Evolutionary conservation across 2,329 filamentous ascomycete genomes (phyloP), one percentile per base, ranked within the genome.

Genomic region (Sporothrix globosa): DNA sequence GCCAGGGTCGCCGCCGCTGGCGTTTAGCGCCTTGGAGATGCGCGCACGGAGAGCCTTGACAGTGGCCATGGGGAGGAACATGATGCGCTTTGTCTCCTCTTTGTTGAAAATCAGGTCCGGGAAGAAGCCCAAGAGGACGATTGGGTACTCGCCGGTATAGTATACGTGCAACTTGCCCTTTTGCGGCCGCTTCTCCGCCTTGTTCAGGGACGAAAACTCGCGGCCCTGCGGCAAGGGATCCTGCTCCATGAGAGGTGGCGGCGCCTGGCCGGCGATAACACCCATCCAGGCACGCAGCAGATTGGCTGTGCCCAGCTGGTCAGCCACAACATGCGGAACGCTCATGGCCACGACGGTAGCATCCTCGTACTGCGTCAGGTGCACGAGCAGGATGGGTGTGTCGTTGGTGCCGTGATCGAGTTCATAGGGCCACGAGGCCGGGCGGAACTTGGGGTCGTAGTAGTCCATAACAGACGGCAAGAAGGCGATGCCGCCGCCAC

Each of bases 181-280:
- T 14, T 21, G 5, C 41, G 34, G 34, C 5, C 21, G 13, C 60
- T 41, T 24, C 67, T 69, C 58, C 41, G 53, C 34, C 30, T 41
- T 41, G 11, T n/a, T 34, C 27, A 69, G 41, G 6, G 50, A n/a
- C 14, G 67, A 39, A 19, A 56, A 71, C 21, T 44, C 48, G 11
- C 63, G 68, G 27, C 63, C 19, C 41, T 58, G 30, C 10, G 70
- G 67, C 52, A 71, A 2, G n/a, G 67, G 70, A n/a, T 71, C 70
- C 21, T 69, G 60, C 21, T 48, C 69, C 9, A 65, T 13, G 13
- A 71, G 27, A 4, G 67, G n/a, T 2, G 67, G 67, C 4, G 70
- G 70, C 6, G 41, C 14, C 24, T 60, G 19, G 9, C 70, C 70
- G 7, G 17, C 56, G 21, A 68, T 0, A 0, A 71, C 60, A 27